Evolutionary conservation across 495 filamentous ascomycete species (phyloP).

Genomic region (Neurospora sp.): DNA sequence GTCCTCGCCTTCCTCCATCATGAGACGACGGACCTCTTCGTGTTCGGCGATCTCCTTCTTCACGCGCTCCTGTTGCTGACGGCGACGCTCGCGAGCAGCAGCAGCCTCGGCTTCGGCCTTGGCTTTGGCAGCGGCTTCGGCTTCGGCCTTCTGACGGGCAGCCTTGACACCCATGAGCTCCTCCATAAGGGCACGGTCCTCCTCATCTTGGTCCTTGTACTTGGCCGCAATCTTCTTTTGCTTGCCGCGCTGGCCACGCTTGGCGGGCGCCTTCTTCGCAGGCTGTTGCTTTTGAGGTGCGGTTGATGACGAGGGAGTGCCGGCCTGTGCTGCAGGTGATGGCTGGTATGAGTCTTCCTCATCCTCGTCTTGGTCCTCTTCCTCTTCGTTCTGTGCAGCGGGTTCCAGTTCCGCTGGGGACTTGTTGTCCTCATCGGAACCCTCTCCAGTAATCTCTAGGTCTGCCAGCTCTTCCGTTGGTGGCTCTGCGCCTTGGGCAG

Average conservation of each 20-base stretch:
- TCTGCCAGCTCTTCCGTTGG: slow-evolving; percentile 21
- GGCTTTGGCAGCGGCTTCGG: slow-evolving; percentile 41
- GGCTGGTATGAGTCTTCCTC: slow-evolving; percentile 9
- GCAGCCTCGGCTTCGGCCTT: slow-evolving; percentile 50
- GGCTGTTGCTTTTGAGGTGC: slow-evolving; percentile 4
- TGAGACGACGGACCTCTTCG: slow-evolving; percentile 52
- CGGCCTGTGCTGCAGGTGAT: background rate
- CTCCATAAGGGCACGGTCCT: slow-evolving; percentile 77
- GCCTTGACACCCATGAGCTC: slow-evolving; percentile 67
- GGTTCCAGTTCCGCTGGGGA: slow-evolving; percentile 1
- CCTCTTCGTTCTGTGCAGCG: slow-evolving; percentile 5
- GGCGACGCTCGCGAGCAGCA: slow-evolving; percentile 58
- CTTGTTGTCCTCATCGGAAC: slow-evolving; percentile 1
- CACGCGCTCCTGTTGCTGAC: slow-evolving; percentile 66
- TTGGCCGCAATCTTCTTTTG: slow-evolving; percentile 80
- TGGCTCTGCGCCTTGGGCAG: background rate
- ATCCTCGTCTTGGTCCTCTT: slow-evolving; percentile 12
- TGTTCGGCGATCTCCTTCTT: slow-evolving; percentile 51
- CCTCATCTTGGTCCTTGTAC: slow-evolving; percentile 91
- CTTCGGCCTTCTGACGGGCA: slow-evolving; percentile 40
- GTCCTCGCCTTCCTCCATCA: slow-evolving; percentile 39
- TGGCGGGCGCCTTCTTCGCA: slow-evolving; percentile 31
- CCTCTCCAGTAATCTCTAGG: slow-evolving; percentile 4
- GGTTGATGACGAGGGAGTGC: background rate
- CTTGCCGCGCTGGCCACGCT: slow-evolving; percentile 77